Percentiles rank a stretch among this genome's conserved stretches.
These are phyloP conservation scores for Colletotrichum siamense DNA, from an alignment of 2,329 filamentous ascomycete species.

Conservation along the genomic window DNA sequence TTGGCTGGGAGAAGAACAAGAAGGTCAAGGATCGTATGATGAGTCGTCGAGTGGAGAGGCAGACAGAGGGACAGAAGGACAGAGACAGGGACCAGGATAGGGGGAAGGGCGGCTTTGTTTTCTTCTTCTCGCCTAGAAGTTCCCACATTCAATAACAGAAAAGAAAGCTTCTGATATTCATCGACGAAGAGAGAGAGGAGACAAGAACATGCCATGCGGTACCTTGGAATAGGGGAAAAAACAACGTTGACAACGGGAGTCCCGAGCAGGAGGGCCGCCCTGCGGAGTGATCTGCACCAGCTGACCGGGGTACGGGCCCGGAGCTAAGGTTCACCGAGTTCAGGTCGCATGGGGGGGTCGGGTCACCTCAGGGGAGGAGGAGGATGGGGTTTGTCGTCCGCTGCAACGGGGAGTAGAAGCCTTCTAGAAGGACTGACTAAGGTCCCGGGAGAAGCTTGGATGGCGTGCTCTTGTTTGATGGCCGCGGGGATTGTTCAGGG, in stretches of 20 bases:
- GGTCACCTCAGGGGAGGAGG: not conserved
- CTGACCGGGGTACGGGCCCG: conserved; percentile 9
- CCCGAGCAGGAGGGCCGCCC: conserved; percentile 14
- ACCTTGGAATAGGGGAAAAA: not conserved
- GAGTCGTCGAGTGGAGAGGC: not conserved
- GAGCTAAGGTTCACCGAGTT: conserved; percentile 7
- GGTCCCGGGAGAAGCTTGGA: not conserved
- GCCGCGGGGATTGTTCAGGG: not conserved
- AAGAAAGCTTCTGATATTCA: not conserved
- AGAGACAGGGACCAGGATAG: not conserved
- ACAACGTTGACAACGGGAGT: not conserved
- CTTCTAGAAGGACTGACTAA: conserved; percentile 13
- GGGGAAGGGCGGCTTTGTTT: not conserved
- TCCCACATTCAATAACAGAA: not conserved
- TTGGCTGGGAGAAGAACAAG: not conserved
- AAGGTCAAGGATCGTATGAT: not conserved
- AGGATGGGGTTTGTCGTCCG: not conserved
- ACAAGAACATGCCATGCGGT: not conserved
- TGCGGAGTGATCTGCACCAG: conserved; percentile 19
- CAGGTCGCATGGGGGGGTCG: not conserved
- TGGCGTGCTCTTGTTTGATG: conserved; percentile 8
- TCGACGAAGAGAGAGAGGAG: not conserved
- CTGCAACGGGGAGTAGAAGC: not conserved
- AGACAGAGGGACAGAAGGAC: not conserved
- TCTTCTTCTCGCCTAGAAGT: not conserved